Evolutionary conservation across 169 alveolate species (phyloP).

Genomic region (Plasmodium gallinaceum): DNA sequence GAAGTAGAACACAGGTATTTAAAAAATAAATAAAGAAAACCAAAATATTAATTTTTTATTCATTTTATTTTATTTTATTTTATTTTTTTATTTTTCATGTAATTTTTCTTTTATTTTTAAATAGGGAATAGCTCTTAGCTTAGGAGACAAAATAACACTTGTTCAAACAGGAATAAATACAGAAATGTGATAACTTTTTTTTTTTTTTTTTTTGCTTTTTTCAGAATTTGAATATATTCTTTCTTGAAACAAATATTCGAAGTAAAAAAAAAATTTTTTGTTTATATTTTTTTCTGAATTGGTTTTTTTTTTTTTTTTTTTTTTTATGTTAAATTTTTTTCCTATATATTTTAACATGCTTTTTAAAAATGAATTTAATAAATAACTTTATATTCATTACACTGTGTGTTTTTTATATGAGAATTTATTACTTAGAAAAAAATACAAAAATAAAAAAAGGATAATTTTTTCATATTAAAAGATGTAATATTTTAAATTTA

Average conservation of each 20-base stretch:
- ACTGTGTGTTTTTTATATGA: no score
- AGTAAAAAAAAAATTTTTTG: no score
- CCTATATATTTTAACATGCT: no score
- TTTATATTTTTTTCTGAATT: neutral
- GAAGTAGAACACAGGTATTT: conserved; percentile 82
- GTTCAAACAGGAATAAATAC: conserved; percentile 52
- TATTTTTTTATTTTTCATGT: no score
- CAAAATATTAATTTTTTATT: neutral
- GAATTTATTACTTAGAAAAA: no score
- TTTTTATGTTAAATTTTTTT: neutral
- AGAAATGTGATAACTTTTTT: conserved; percentile 11
- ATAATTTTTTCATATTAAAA: no score
- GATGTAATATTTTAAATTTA: no score
- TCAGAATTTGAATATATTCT: neutral
- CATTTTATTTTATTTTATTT: no score
- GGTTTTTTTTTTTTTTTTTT: neutral
- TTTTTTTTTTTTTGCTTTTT: neutral
- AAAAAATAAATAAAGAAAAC: neutral
- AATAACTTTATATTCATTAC: no score
- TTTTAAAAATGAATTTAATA: no score
- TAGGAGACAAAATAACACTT: conserved; percentile 70
- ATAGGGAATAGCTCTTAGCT: conserved; percentile 75
- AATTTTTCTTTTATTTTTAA: neutral
- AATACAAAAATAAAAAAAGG: no score
- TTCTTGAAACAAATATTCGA: no score